Percentiles rank a stretch among this genome's conserved stretches.
These are phyloP conservation scores for Aspergillus transmontanensis DNA, from an alignment of 2,329 filamentous ascomycete species.

Conservation along the genomic window DNA sequence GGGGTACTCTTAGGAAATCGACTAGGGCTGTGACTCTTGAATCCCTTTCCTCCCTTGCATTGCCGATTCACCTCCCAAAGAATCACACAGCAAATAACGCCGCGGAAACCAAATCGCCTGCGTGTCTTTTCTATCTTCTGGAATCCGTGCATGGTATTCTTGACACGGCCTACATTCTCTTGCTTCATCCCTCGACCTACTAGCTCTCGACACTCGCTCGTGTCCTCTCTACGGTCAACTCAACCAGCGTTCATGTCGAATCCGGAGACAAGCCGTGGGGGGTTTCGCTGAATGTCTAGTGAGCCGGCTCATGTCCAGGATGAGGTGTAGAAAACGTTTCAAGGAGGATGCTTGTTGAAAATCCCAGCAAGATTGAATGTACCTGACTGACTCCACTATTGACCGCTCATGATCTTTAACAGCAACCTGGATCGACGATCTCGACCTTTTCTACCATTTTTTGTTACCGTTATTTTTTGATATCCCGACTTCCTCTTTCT, in stretches of 20 bases:
- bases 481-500: constrained; percentile 5
- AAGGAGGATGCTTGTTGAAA: constrained; percentile 45
- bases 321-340: constrained; percentile 49
- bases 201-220: constrained; percentile 7
- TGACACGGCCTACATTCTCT: constrained; percentile 14
- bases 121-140: constrained; percentile 21
- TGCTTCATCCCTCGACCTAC: constrained; percentile 6
- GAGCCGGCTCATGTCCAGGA: constrained; percentile 38
- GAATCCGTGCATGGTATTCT: constrained; percentile 23
- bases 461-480: not conserved
- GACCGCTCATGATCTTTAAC: constrained; percentile 21
- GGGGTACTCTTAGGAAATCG: constrained; percentile 20
- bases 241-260: constrained; percentile 32
- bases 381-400: constrained; percentile 24
- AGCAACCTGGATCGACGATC: constrained; percentile 16
- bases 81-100: constrained; percentile 19
- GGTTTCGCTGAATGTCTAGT: constrained; percentile 33
- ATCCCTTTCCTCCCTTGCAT: constrained; percentile 32
- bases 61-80: constrained; percentile 16
- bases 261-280: constrained; percentile 25
- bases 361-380: constrained; percentile 29
- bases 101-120: constrained; percentile 17
- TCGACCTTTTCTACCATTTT: constrained; percentile 16
- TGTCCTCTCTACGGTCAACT: constrained; percentile 20
- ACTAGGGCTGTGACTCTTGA: constrained; percentile 27